phyloP scores from a whole-genome alignment of 1,139 yeast genomes.

The Candida sp. region DNA sequence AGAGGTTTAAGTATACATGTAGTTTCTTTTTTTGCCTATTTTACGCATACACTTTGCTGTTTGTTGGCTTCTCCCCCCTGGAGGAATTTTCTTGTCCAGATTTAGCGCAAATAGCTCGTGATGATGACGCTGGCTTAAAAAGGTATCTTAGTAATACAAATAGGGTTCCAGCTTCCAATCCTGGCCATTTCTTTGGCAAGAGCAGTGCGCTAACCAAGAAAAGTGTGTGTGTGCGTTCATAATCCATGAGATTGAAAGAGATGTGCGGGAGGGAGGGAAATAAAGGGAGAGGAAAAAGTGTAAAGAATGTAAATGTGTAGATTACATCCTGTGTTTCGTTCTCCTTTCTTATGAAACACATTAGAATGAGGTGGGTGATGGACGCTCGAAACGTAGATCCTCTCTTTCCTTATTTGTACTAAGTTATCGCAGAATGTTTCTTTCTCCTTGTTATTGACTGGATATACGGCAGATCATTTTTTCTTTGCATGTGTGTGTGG shows the following conservation, averaged over 20 bases:
- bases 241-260: not conserved
- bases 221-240: not conserved
- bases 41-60: too few species aligned
- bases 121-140: not conserved
- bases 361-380: not conserved
- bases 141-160: too few species aligned
- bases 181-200: too few species aligned
- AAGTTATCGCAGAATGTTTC: not conserved
- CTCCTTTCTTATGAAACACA: not conserved
- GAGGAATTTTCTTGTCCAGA: not conserved
- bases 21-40: too few species aligned
- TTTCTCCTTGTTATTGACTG: not conserved
- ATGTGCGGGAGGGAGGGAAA: not conserved
- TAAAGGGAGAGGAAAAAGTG: not conserved
- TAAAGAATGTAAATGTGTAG: slow-evolving; percentile 1
- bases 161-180: not conserved
- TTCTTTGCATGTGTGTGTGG: not conserved
- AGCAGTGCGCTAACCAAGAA: too few species aligned
- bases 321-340: not conserved
- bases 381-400: not conserved
- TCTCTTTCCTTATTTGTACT: not conserved
- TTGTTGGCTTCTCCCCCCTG: too few species aligned
- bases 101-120: not conserved
- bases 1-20: not conserved
- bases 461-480: not conserved